These are phyloP conservation scores for Lasiodiplodia hormozganensis DNA, from an alignment of 2,329 filamentous ascomycete species.

Conservation along the genomic window DNA sequence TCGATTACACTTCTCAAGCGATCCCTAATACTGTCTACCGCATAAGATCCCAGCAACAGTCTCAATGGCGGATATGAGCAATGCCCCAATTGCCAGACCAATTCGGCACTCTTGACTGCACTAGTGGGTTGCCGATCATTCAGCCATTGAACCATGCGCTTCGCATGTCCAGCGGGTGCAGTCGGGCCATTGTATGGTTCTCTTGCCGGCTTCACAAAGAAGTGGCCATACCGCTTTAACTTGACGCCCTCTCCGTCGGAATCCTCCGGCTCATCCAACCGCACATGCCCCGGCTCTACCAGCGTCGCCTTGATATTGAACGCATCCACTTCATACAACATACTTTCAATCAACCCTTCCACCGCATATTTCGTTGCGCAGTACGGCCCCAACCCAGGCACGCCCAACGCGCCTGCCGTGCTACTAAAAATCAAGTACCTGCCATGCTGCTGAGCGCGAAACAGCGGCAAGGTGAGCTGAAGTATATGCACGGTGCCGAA, in stretches of 20 bases:
- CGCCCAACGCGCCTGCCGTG: constrained; percentile 88
- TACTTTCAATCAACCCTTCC: constrained; percentile 92
- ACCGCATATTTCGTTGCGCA: constrained; percentile 98
- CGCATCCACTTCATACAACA: constrained; percentile 91
- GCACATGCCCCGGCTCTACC: constrained; percentile 87
- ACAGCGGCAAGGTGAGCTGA: constrained; percentile 85
- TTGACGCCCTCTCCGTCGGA: constrained; percentile 40
- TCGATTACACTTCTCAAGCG: constrained; percentile 89
- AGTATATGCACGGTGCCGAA: constrained; percentile 95
- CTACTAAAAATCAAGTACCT: constrained; percentile 95
- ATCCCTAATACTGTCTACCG: constrained; percentile 94
- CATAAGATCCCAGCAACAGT: constrained; percentile 88
- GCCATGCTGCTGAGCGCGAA: constrained; percentile 74
- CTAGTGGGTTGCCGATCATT: constrained; percentile 91
- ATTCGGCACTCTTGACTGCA: constrained; percentile 88
- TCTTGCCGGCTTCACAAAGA: constrained; percentile 82
- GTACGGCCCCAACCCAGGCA: constrained; percentile 90
- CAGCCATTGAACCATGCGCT: constrained; percentile 92
- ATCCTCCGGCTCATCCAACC: constrained; percentile 78
- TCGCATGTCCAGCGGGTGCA: constrained; percentile 85
- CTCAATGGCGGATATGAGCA: constrained; percentile 91
- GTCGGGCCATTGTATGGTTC: constrained; percentile 79
- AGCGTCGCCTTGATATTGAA: constrained; percentile 95
- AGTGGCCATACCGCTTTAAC: constrained; percentile 87
- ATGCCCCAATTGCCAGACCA: constrained; percentile 93